Base-by-base conservation (phyloP, 1,284 basidiomycete genomes). In the Trametes hirsuta region DNA sequence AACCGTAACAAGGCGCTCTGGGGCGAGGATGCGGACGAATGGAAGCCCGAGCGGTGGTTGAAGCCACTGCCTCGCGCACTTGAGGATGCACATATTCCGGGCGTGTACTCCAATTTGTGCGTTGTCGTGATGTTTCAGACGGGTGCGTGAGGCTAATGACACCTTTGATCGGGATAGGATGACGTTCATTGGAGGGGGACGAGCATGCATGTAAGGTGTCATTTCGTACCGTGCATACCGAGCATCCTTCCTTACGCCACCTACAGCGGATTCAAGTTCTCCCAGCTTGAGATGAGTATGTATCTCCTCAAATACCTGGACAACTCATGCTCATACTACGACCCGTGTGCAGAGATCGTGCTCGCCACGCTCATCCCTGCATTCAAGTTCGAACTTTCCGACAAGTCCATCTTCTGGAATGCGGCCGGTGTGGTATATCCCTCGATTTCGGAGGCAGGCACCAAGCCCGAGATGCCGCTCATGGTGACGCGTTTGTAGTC, bases 21-120 rank as follows among this genome's bases (percentile, higher is more conserved):
- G 85, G 85, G 85, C 5, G 75, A 79, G 40, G 84, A 87, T 66
- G 78, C 81, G 5, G 59, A 63, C 18, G 78, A 84, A 53, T 86
- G 81, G 74, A 81, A 72, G 79, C 71, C 72, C 0, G 70, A 73
- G 47, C 68, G 72, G 4, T 74, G 72, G 71, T 59, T 74, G 4
- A 50, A 62, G 11, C 63, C 66, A 2, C 58, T 70, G 1, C 69
- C 70, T 4, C 34, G 35, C 3, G 48, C 63, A 0, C 55, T 70
- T 21, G 59, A 55, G 10, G 59, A 65, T 2, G 66, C 66, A 4
- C 57, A 58, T 2, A 57, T 63, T 40, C 47, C 39, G 4, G 59
- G 53, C 10, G 35, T 59, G 47, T 47, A 48, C 53, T 69, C 12
- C 70, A 59, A 68, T 47, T 34, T 68, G 69, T 69, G 37, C 67